Base-by-base conservation (phyloP, 352 stramenopile genomes). In the Globisporangium middletonii region DNA sequence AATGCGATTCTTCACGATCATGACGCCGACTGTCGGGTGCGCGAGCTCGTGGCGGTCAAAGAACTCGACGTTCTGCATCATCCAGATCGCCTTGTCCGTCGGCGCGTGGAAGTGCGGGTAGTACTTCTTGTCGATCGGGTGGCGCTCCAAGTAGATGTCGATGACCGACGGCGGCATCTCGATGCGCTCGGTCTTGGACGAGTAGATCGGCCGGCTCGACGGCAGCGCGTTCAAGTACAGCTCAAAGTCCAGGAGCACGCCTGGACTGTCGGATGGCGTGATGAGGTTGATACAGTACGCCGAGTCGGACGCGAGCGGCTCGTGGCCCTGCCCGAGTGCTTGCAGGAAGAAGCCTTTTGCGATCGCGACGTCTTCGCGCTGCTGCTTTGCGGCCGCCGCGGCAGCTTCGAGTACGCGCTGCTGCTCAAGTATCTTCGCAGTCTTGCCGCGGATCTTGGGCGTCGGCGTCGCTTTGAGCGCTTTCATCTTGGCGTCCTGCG, bases 21-120 rank as follows among this genome's bases (percentile, higher is more conserved):
- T 85, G n/a, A 92, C 79, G 23, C 83, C 83, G 7, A 92, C 75
- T 19, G 69, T 75, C 8, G 83, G 83, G 49, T 87, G 74, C 16
- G 67, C 59, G 38, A 92, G 64, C 54, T 92, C 83, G 57, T 92
- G 83, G 47, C 80, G 75, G 50, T 92, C 83, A 44, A 92, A 92
- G 57, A 89, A 89, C 60, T 92, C 79, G 54, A 84, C 75, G 63
- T 92, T 89, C 60, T 89, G 78, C 80, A 92, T 88, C 77, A 92
- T 87, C 83, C 83, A 92, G 54, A 92, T 87, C 23, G 74, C 76
- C 63, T 92, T 92, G 44, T 88, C 73, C 13, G 62, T 64, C 7
- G 79, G 78, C 11, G 72, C 66, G 30, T 74, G 62, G 59, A 80
- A 72, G 23, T 86, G 49, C 23, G 63, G 60, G 56, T 88, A 91